Evolutionary conservation across 2,329 filamentous ascomycete genomes (phyloP).

Genomic region (Xylariaceae sp.): DNA sequence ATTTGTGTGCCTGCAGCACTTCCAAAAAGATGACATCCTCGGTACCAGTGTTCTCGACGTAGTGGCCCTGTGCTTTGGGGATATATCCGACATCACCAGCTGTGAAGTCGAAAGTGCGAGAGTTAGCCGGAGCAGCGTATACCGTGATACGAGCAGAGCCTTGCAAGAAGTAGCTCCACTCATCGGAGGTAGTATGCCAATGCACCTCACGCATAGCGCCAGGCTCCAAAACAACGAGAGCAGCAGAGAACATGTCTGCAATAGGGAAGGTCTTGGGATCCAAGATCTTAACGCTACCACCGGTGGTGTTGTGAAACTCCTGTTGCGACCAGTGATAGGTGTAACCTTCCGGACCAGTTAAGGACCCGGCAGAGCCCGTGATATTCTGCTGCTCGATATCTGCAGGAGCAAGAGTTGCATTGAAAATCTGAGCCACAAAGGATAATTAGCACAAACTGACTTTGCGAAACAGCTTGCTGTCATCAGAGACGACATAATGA

Average conservation of each 20-base stretch:
- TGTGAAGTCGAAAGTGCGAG: conserved; percentile 57
- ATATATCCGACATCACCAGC: conserved; percentile 61
- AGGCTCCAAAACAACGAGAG: conserved; percentile 56
- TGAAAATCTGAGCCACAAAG: conserved; percentile 43
- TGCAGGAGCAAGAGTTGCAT: conserved; percentile 46
- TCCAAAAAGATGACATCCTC: conserved; percentile 58
- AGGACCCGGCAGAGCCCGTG: conserved; percentile 42
- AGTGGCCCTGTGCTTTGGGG: conserved; percentile 53
- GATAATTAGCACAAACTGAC: conserved; percentile 1
- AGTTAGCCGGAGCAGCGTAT: conserved; percentile 48
- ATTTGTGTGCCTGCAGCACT: conserved; percentile 51
- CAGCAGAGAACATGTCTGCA: conserved; percentile 52
- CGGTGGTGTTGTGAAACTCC: conserved; percentile 48
- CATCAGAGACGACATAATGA: not conserved
- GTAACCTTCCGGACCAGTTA: conserved; percentile 40
- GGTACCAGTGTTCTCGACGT: conserved; percentile 59
- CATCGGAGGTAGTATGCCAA: conserved; percentile 60
- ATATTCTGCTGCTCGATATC: conserved; percentile 47
- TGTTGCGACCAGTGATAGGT: conserved; percentile 53
- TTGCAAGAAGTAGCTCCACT: conserved; percentile 60
- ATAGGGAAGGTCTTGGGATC: conserved; percentile 58
- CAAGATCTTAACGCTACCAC: conserved; percentile 58
- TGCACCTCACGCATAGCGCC: conserved; percentile 65
- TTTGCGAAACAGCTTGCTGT: not conserved
- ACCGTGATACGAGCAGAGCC: conserved; percentile 56